A percentile compares a stretch with the other conserved stretches of the same genome.
Evolutionary conservation across 2,329 filamentous ascomycete species (phyloP).

Genomic region (Zalaria obscura): DNA sequence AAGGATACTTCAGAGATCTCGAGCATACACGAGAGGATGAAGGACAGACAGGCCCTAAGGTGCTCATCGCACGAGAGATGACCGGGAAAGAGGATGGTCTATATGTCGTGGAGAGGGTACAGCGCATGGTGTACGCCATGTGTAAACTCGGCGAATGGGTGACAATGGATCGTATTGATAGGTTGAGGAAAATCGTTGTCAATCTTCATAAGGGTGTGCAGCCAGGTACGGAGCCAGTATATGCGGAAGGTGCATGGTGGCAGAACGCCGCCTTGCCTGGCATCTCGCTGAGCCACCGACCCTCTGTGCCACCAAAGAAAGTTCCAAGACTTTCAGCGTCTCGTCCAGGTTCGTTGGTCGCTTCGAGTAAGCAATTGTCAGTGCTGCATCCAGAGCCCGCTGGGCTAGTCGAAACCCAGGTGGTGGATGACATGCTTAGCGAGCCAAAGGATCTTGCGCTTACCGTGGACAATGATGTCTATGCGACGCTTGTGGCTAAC

Average conservation of each 20-base stretch:
- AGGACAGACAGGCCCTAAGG: slow-evolving; percentile 32
- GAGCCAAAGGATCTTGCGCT: not conserved
- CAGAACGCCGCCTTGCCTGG: slow-evolving; percentile 1
- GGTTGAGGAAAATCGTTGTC: too few species aligned
- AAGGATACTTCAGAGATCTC: slow-evolving; percentile 47
- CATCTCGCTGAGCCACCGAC: not conserved
- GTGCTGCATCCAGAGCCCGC: not conserved
- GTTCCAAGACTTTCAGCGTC: slow-evolving; percentile 5
- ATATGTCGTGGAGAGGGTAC: slow-evolving; percentile 54
- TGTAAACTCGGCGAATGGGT: slow-evolving; percentile 57
- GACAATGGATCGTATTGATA: slow-evolving; percentile 38
- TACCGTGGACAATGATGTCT: slow-evolving; percentile 24
- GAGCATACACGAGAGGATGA: slow-evolving; percentile 33
- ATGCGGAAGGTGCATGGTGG: not conserved
- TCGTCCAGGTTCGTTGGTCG: not conserved
- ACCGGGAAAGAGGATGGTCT: slow-evolving; percentile 35
- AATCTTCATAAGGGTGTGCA: too few species aligned
- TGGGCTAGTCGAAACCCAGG: not conserved
- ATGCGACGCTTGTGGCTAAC: slow-evolving; percentile 32
- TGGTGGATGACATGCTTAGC: not conserved
- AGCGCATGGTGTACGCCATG: slow-evolving; percentile 46
- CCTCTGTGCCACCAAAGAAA: slow-evolving; percentile 3
- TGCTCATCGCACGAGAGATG: slow-evolving; percentile 49
- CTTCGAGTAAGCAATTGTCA: not conserved
- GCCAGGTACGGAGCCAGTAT: slow-evolving; percentile 4